Evolutionary conservation across 306 rosid species (phyloP), one percentile per base, ranked within the genome.

Genomic region (Dalbergia cochinchinensis): DNA sequence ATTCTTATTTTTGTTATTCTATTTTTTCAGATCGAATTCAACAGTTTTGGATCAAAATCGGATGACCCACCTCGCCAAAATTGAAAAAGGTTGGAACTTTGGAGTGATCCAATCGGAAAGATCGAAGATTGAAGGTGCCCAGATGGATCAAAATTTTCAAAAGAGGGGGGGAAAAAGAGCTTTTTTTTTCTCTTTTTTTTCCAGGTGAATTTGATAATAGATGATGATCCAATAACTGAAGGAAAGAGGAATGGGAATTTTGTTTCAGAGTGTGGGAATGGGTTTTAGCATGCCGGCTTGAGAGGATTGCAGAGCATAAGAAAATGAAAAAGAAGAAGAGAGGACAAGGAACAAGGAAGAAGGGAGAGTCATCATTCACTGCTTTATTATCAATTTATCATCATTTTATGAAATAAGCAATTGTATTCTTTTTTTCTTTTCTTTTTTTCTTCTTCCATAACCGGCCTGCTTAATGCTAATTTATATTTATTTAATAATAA

Each of bases 111-210:
- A 20, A 19, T 54, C 79, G 39, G 41, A 73, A 72, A 71, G 85
- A 89, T 86, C 85, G 78, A 62, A 69, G 61, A 8, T 66, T 54
- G 85, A 76, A 82, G 89, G 91, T 84, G 85, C 53, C 85, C 71
- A 71, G 74, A 85, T 59, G 71, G 64, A 76, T 74, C 65, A 64
- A 64, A 70, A 72, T 72, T 58, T 44, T 6, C 22, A 16, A 54
- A 54, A 2, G 48, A 42, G 10, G 3, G 15, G 6, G 65, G 79
- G 35, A 63, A 34, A 68, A 68, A 0, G 5, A 12, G 4, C 10
- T 9, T 1, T 11, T 65, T 39, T 70, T 39, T 7, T 13, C 3
- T 11, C 0, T 47, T 26, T 34, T 11, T 8, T n/a, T 12, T 10
- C 0, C 0, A 8, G 37, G 59, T 1, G 18, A 9, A 53, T 59